Conservation (phyloP, 352 stramenopile species). For the Lagenidium giganteum region DNA sequence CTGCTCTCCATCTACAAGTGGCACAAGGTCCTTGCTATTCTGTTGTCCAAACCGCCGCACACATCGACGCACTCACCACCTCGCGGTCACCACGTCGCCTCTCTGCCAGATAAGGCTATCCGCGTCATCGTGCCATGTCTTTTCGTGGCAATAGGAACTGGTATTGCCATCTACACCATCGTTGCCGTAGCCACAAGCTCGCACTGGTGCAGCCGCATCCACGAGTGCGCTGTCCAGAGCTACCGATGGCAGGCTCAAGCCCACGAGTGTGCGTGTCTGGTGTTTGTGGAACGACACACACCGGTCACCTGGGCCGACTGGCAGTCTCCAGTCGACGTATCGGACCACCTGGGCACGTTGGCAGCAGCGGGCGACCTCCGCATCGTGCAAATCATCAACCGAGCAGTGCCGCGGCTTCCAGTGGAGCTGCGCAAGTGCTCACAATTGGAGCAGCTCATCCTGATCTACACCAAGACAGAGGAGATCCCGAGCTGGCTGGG, state of each 20-base stretch:
- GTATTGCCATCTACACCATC: no score
- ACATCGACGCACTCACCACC: no score
- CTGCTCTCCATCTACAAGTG: slow-evolving; percentile 37
- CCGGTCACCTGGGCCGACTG: slow-evolving; percentile 7
- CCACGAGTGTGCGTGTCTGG: slow-evolving; percentile 15
- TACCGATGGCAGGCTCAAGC: slow-evolving; percentile 19
- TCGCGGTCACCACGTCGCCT: no score
- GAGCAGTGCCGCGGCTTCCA: slow-evolving; percentile 7
- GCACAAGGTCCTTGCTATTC: slow-evolving; percentile 15
- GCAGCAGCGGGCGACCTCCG: slow-evolving; percentile 11
- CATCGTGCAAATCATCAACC: slow-evolving; percentile 23
- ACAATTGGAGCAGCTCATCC: slow-evolving; percentile 18
- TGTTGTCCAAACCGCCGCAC: no score
- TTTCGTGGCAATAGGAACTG: no score
- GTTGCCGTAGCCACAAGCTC: no score
- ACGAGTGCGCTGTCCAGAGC: slow-evolving; percentile 14
- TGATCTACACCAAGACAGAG: slow-evolving; percentile 21
- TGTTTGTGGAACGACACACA: slow-evolving; percentile 16
- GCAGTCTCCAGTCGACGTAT: slow-evolving; percentile 8
- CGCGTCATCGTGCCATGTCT: no score
- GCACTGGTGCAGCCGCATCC: background rate
- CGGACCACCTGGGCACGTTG: slow-evolving; percentile 1
- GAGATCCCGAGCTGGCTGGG: slow-evolving; percentile 12
- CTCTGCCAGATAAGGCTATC: no score
- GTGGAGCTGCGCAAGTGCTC: slow-evolving; percentile 9